Evolutionary conservation across 2,329 filamentous ascomycete species (phyloP).

Genomic region (Colletotrichum sansevieriae): DNA sequence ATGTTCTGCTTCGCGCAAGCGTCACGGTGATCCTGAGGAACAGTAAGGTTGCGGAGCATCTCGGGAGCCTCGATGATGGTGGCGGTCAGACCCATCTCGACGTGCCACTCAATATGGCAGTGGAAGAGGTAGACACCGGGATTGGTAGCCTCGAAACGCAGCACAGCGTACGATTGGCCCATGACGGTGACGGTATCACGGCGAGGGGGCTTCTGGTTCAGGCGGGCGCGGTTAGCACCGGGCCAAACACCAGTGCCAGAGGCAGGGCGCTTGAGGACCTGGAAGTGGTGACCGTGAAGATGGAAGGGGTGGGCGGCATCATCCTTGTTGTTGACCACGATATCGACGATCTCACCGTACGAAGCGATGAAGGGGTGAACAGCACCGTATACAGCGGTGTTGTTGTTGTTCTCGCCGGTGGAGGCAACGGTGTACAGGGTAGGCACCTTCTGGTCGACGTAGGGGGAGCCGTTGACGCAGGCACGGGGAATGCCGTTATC

Average conservation of each 20-base stretch:
- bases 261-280: slow-evolving; percentile 59
- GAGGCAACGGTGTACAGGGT: slow-evolving; percentile 79
- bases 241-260: slow-evolving; percentile 54
- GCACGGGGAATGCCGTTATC: slow-evolving; percentile 72
- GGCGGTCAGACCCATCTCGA: slow-evolving; percentile 68
- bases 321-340: slow-evolving; percentile 65
- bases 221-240: slow-evolving; percentile 46
- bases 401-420: slow-evolving; percentile 58
- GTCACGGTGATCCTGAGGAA: slow-evolving; percentile 70
- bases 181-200: slow-evolving; percentile 57
- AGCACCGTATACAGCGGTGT: slow-evolving; percentile 58
- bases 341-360: slow-evolving; percentile 57
- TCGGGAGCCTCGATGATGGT: slow-evolving; percentile 70
- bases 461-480: slow-evolving; percentile 75
- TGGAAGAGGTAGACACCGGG: slow-evolving; percentile 69
- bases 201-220: slow-evolving; percentile 48
- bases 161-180: slow-evolving; percentile 59
- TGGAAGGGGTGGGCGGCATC: slow-evolving; percentile 64
- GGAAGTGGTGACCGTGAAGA: slow-evolving; percentile 68
- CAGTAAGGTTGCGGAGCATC: slow-evolving; percentile 65
- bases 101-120: slow-evolving; percentile 74
- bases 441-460: slow-evolving; percentile 76
- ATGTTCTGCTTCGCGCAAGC: slow-evolving; percentile 60
- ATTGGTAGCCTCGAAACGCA: slow-evolving; percentile 66
- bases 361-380: slow-evolving; percentile 57